A percentile compares a stretch with the other conserved stretches of the same genome.
Conservation (phyloP, 2,329 filamentous ascomycete species). For the Venturia oleaginea region DNA sequence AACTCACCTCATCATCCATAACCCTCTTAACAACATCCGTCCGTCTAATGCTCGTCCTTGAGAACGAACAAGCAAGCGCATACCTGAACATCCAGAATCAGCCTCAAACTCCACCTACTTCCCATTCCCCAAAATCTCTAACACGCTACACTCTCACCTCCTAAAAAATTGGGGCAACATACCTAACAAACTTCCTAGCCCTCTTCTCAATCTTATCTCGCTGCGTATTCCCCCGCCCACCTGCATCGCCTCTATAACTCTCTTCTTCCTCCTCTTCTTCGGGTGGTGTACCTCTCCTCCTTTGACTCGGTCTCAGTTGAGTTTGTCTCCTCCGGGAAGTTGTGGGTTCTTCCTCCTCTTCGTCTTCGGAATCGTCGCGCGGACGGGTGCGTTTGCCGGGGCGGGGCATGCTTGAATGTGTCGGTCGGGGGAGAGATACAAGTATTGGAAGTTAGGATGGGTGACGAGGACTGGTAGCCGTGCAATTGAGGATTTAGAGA, state of each 20-base stretch:
- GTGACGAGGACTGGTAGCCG: too few relatives aligned
- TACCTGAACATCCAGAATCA: too few relatives aligned
- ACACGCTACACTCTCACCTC: too few relatives aligned
- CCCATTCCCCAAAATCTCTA: too few relatives aligned
- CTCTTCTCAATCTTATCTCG: conserved; percentile 27
- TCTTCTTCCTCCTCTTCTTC: not conserved
- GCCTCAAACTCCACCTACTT: too few relatives aligned
- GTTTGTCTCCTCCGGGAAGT: not conserved
- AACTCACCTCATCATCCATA: conserved; percentile 13
- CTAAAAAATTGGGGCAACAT: too few relatives aligned
- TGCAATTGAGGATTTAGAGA: too few relatives aligned
- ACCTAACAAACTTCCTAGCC: conserved; percentile 53
- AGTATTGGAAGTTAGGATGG: too few relatives aligned
- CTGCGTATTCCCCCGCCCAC: not conserved
- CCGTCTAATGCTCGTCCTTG: conserved; percentile 44
- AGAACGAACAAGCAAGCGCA: conserved; percentile 51
- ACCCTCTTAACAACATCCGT: conserved; percentile 48
- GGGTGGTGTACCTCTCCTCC: not conserved
- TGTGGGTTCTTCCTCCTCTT: not conserved
- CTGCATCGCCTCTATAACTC: not conserved
- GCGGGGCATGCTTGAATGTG: not conserved
- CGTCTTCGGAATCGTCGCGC: not conserved
- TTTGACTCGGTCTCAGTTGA: not conserved
- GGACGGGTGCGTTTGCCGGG: not conserved
- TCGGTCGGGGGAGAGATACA: too few relatives aligned